Conservation (phyloP, 1,139 yeast genomes). For the Zygosaccharomyces sapae region DNA sequence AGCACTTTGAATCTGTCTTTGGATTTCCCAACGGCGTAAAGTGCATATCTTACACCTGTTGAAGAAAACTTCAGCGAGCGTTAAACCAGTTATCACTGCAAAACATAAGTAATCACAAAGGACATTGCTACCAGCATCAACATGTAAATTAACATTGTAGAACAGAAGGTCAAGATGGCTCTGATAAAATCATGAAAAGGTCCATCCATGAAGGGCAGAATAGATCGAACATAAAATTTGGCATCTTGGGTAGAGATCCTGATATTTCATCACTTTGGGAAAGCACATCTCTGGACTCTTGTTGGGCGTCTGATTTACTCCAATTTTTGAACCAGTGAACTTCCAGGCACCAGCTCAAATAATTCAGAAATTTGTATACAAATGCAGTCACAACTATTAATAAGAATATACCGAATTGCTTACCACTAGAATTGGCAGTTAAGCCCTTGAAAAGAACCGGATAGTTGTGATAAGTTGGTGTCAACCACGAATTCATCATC, state of each 20-base stretch:
- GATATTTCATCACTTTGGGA: constrained; percentile 7
- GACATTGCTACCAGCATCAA: constrained; percentile 81
- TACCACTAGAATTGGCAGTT: constrained; percentile 50
- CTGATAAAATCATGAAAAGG: constrained; percentile 52
- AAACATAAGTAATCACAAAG: constrained; percentile 59
- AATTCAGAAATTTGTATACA: constrained; percentile 54
- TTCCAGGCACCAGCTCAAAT: constrained; percentile 58
- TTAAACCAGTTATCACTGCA: constrained; percentile 67
- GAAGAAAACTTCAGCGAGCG: constrained; percentile 64
- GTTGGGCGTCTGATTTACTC: constrained; percentile 19
- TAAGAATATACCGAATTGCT: constrained; percentile 69
- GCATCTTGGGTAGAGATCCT: constrained; percentile 28
- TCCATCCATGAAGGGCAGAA: constrained; percentile 42
- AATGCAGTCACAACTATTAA: constrained; percentile 56
- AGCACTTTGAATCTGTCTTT: constrained; percentile 28
- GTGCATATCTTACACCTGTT: constrained; percentile 44
- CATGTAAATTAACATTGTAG: constrained; percentile 64
- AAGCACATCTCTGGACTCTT: constrained; percentile 1
- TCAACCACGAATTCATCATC: constrained; percentile 57
- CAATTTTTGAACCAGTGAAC: constrained; percentile 53
- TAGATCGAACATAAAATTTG: constrained; percentile 38
- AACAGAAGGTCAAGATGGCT: constrained; percentile 50
- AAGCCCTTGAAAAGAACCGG: constrained; percentile 60
- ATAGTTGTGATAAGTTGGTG: constrained; percentile 46
- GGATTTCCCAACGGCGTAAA: constrained; percentile 34